Evolutionary conservation across 768 basidiomycete species (phyloP).

Genomic region (Amyloporia xantha): DNA sequence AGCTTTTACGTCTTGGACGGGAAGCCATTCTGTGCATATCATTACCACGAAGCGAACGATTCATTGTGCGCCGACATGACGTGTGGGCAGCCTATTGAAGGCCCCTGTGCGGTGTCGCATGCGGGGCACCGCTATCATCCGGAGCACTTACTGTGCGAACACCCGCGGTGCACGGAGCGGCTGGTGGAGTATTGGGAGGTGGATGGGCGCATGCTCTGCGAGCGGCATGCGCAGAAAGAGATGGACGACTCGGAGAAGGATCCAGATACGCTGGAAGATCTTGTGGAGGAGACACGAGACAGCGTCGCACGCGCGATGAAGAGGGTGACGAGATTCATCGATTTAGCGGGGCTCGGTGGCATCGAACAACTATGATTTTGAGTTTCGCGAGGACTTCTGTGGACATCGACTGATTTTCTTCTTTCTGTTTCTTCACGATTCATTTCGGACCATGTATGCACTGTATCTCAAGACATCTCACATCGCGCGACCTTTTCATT

Average conservation of each 20-base stretch:
- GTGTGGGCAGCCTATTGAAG: slow-evolving; percentile 89
- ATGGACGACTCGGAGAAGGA: slow-evolving; percentile 18
- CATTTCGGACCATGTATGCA: neutral
- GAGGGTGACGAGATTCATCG: slow-evolving; percentile 77
- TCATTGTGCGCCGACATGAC: slow-evolving; percentile 74
- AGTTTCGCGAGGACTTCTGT: neutral
- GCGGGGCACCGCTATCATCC: slow-evolving; percentile 80
- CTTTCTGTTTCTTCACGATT: neutral
- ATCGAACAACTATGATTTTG: no score
- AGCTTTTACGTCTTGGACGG: slow-evolving; percentile 89
- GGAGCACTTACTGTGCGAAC: slow-evolving; percentile 82
- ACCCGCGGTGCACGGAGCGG: slow-evolving; percentile 46
- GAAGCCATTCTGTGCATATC: slow-evolving; percentile 85
- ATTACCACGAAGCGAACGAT: slow-evolving; percentile 89
- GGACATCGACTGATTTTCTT: no score
- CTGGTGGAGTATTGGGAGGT: slow-evolving; percentile 88
- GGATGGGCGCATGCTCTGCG: slow-evolving; percentile 80
- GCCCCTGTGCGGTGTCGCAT: slow-evolving; percentile 85
- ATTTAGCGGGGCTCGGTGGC: slow-evolving; percentile 25
- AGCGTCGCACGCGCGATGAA: slow-evolving; percentile 53
- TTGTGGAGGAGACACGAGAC: slow-evolving; percentile 11
- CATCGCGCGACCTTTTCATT: neutral
- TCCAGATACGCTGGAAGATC: slow-evolving; percentile 12
- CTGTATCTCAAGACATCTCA: neutral
- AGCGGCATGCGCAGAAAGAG: slow-evolving; percentile 54